Percentiles rank a stretch among this genome's conserved stretches.
These are phyloP conservation scores for Cladosporium sp. DNA, from an alignment of 2,329 filamentous ascomycete species.

Conservation along the genomic window DNA sequence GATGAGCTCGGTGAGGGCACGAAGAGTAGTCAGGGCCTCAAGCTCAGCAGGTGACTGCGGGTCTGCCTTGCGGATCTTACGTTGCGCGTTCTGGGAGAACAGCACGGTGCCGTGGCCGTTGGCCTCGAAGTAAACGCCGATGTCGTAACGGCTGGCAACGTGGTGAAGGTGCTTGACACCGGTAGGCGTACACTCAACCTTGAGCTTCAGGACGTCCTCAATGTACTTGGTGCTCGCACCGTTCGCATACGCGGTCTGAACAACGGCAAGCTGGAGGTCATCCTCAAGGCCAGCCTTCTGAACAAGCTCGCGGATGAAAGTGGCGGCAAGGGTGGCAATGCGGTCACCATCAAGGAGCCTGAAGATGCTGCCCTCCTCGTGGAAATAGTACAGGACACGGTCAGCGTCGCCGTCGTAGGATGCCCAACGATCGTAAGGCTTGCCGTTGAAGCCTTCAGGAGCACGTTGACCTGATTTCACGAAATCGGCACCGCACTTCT, in stretches of 20 bases:
- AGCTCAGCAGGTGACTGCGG: slow-evolving; percentile 91
- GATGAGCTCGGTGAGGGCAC: slow-evolving; percentile 82
- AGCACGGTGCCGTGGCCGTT: slow-evolving; percentile 97
- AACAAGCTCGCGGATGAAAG: slow-evolving; percentile 87
- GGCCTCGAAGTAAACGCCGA: slow-evolving; percentile 97
- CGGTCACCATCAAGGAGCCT: slow-evolving; percentile 93
- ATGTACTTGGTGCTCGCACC: slow-evolving; percentile 92
- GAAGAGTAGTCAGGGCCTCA: slow-evolving; percentile 79
- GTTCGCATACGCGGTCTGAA: slow-evolving; percentile 98
- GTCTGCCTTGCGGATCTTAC: slow-evolving; percentile 71
- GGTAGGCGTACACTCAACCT: slow-evolving; percentile 88
- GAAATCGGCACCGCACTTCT: slow-evolving; percentile 88
- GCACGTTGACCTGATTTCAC: slow-evolving; percentile 96
- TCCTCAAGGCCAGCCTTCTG: slow-evolving; percentile 72
- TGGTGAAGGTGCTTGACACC: slow-evolving; percentile 98
- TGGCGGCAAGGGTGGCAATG: slow-evolving; percentile 89
- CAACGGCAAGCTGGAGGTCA: slow-evolving; percentile 84
- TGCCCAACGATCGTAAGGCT: slow-evolving; percentile 73
- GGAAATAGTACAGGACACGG: slow-evolving; percentile 91
- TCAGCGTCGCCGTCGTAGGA: slow-evolving; percentile 96
- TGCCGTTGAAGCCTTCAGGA: slow-evolving; percentile 75
- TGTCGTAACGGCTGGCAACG: slow-evolving; percentile 89
- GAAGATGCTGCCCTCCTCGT: slow-evolving; percentile 77
- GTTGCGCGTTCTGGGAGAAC: slow-evolving; percentile 80
- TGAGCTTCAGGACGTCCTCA: slow-evolving; percentile 78